Base-by-base conservation (phyloP, 495 filamentous ascomycete genomes). In the Talaromyces stipitatus region DNA sequence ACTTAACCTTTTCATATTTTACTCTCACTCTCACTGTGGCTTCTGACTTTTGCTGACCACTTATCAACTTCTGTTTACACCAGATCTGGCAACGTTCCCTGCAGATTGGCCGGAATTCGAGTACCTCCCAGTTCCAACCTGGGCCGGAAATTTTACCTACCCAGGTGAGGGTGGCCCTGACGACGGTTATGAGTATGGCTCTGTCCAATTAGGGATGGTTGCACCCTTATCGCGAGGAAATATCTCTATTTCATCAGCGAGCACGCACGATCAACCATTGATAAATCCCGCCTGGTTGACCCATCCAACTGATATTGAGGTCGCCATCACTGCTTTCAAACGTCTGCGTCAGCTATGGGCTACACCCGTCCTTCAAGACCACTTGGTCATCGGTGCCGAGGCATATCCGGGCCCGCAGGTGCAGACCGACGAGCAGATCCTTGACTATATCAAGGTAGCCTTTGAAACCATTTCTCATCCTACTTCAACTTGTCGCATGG, bases 31-130 rank as follows among this genome's bases (percentile, higher is more conserved):
- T n/a, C n/a, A n/a, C n/a, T n/a, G n/a, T n/a, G n/a, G n/a, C n/a
- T n/a, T n/a, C n/a, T n/a, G n/a, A n/a, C n/a, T n/a, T n/a, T n/a
- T n/a, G n/a, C n/a, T n/a, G n/a, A n/a, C n/a, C n/a, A n/a, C n/a
- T n/a, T n/a, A n/a, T n/a, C n/a, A n/a, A n/a, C n/a, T n/a, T n/a
- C n/a, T n/a, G n/a, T n/a, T n/a, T n/a, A n/a, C n/a, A n/a, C n/a
- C n/a, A n/a, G n/a, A n/a, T n/a, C n/a, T n/a, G n/a, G n/a, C n/a
- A n/a, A n/a, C n/a, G n/a, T n/a, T n/a, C 48, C 75, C 79, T 0
- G 56, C 55, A 0, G 81, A 85, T 62, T 84, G 79, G 80, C 82
- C 82, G 0, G 82, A 85, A 52, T 52, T 83, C 8, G 79, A 83
- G 58, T 12, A 57, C 7, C 27, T 64, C 11, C 18, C 33, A 26